These are phyloP conservation scores for Antitrichia curtipendula DNA, from an alignment of 225 moss, liverwort and hornwort species.

Conservation along the genomic window DNA sequence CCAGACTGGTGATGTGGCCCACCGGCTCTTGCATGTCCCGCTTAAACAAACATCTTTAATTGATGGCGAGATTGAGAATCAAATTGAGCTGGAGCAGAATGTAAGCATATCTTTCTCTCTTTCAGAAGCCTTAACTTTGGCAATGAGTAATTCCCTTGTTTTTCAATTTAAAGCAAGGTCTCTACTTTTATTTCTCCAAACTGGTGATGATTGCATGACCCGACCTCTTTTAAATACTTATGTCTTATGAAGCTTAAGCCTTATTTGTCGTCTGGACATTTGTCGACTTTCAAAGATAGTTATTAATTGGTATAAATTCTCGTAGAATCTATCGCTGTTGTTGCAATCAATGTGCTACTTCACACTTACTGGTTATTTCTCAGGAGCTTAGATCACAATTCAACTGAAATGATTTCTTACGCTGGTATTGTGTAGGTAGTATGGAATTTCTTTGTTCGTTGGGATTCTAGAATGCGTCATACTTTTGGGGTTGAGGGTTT, in stretches of 20 bases:
- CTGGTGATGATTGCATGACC: neutral
- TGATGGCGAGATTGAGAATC: conserved; percentile 78
- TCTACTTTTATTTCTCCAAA: neutral
- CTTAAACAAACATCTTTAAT: conserved; percentile 77
- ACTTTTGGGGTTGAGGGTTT: neutral
- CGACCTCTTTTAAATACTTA: neutral
- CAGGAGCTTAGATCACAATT: neutral
- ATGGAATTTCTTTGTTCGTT: neutral
- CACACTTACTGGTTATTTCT: neutral
- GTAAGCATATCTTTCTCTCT: conserved; percentile 13
- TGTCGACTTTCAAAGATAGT: neutral
- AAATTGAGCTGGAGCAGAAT: conserved; percentile 80
- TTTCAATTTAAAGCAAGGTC: neutral
- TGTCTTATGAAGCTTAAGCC: neutral
- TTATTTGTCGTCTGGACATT: neutral
- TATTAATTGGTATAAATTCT: neutral
- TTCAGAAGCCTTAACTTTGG: neutral
- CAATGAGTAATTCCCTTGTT: neutral
- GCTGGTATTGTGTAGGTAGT: neutral
- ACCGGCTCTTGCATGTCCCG: conserved; percentile 79
- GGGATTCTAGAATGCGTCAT: neutral
- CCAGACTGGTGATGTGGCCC: conserved; percentile 54
- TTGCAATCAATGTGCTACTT: neutral
- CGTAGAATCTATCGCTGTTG: neutral
- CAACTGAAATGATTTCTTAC: neutral